phyloP scores from a whole-genome alignment of 2,329 filamentous ascomycete species.

The Teratosphaeria epicoccoides region DNA sequence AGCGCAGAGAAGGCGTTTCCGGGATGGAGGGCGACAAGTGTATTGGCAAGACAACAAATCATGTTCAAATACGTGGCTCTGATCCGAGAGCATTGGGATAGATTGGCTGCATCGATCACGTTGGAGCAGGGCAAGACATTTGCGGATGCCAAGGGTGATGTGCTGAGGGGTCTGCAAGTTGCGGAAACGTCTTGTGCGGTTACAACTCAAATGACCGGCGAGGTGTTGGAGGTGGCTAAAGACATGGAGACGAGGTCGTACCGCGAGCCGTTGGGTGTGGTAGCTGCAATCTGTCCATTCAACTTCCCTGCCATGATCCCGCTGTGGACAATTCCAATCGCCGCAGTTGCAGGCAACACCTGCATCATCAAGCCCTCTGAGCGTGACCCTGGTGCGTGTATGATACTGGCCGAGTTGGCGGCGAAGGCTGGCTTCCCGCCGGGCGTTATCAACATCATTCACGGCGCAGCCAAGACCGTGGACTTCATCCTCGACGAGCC shows the following conservation, averaged over 20 bases:
- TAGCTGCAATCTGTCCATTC: slow-evolving; percentile 77
- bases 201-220: slow-evolving; percentile 70
- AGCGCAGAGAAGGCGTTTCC: slow-evolving; percentile 68
- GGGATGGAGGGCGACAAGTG: slow-evolving; percentile 59
- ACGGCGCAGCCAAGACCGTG: slow-evolving; percentile 69
- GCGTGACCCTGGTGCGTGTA: slow-evolving; percentile 70
- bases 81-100: slow-evolving; percentile 76
- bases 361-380: slow-evolving; percentile 79
- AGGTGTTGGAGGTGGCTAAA: slow-evolving; percentile 75
- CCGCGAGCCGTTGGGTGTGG: slow-evolving; percentile 68
- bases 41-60: slow-evolving; percentile 67
- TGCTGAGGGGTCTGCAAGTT: slow-evolving; percentile 71
- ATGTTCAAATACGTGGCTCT: slow-evolving; percentile 78
- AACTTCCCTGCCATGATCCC: slow-evolving; percentile 92
- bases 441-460: slow-evolving; percentile 73
- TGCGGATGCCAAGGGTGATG: slow-evolving; percentile 70
- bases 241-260: slow-evolving; percentile 84
- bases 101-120: slow-evolving; percentile 72
- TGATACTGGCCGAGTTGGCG: slow-evolving; percentile 73
- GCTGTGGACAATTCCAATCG: slow-evolving; percentile 81
- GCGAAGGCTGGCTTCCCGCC: slow-evolving; percentile 72
- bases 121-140: slow-evolving; percentile 85
- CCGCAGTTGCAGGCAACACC: slow-evolving; percentile 74
- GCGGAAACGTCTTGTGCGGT: slow-evolving; percentile 74
- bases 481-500: slow-evolving; percentile 81